A percentile compares a stretch with the other conserved stretches of the same genome.
Conservation (phyloP, 2,329 filamentous ascomycete species). For the Sclerotinia spermophila region DNA sequence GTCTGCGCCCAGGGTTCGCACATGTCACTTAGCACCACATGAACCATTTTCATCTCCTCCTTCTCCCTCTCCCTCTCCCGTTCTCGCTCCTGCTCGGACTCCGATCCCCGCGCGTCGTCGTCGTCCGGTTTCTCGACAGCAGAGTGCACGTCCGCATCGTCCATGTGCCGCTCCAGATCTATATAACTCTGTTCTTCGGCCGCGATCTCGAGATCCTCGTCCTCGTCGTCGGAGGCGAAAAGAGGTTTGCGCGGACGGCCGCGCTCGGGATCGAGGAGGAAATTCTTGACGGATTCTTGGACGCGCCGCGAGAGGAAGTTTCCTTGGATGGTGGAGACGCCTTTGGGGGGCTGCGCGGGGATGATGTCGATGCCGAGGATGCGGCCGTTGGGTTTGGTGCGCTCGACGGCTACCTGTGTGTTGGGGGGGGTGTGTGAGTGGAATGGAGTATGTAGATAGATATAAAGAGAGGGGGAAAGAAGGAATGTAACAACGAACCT, state of each 20-base stretch:
- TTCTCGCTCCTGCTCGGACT: conserved; percentile 30
- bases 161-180: conserved; percentile 56
- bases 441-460: not conserved
- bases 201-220: not conserved
- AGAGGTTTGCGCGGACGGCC: conserved; percentile 46
- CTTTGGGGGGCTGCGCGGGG: conserved; percentile 82
- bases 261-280: conserved; percentile 62
- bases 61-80: conserved; percentile 37
- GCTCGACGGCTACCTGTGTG: conserved; percentile 71
- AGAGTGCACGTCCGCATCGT: too few relatives aligned
- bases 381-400: conserved; percentile 70
- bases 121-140: too few relatives aligned
- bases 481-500: conserved; percentile 43
- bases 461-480: not conserved
- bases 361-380: conserved; percentile 93
- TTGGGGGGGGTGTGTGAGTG: conserved; percentile 11
- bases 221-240: not conserved
- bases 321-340: conserved; percentile 92
- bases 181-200: conserved; percentile 51
- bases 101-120: not conserved
- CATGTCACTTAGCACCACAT: conserved; percentile 98
- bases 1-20: conserved; percentile 91
- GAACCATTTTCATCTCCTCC: conserved; percentile 60
- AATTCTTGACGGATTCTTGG: conserved; percentile 72
- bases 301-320: conserved; percentile 78